These are phyloP conservation scores for Penicillium daleae DNA, from an alignment of 495 filamentous ascomycete species.

Conservation along the genomic window DNA sequence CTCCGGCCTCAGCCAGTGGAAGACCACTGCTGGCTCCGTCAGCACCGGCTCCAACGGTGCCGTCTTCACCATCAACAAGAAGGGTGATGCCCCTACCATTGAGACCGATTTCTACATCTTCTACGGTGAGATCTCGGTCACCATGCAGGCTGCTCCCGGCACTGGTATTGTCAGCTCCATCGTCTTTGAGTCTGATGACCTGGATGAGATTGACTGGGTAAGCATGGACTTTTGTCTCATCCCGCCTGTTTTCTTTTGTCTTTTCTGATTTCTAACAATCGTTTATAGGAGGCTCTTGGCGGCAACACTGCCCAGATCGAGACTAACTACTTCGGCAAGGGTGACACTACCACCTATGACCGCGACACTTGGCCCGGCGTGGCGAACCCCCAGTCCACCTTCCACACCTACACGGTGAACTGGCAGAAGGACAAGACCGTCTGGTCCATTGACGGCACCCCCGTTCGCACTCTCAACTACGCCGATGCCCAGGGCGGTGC, in stretches of 20 bases:
- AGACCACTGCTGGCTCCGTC: conserved; percentile 60
- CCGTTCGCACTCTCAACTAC: conserved; percentile 68
- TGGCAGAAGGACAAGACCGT: conserved; percentile 75
- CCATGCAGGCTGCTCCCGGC: conserved; percentile 73
- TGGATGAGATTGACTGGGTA: conserved; percentile 97
- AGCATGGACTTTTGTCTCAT: neutral
- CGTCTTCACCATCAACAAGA: conserved; percentile 71
- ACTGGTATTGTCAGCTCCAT: conserved; percentile 78
- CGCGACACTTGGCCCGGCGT: conserved; percentile 64
- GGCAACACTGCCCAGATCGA: conserved; percentile 69
- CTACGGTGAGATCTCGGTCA: conserved; percentile 72
- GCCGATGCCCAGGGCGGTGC: conserved; percentile 63
- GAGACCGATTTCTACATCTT: conserved; percentile 76
- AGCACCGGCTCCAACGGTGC: conserved; percentile 57
- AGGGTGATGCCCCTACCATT: conserved; percentile 75
- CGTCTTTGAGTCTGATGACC: conserved; percentile 83
- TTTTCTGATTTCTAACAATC: neutral
- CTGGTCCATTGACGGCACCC: conserved; percentile 78
- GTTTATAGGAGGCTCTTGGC: conserved; percentile 55
- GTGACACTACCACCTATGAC: conserved; percentile 76
- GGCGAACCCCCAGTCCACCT: conserved; percentile 65
- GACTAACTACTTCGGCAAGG: conserved; percentile 96
- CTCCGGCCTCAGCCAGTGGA: conserved; percentile 57
- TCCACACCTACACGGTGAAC: conserved; percentile 82
- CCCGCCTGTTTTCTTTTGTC: neutral